These are phyloP conservation scores for Fusarium sp. DNA, from an alignment of 2,329 filamentous ascomycete genomes.

Conservation along the genomic window DNA sequence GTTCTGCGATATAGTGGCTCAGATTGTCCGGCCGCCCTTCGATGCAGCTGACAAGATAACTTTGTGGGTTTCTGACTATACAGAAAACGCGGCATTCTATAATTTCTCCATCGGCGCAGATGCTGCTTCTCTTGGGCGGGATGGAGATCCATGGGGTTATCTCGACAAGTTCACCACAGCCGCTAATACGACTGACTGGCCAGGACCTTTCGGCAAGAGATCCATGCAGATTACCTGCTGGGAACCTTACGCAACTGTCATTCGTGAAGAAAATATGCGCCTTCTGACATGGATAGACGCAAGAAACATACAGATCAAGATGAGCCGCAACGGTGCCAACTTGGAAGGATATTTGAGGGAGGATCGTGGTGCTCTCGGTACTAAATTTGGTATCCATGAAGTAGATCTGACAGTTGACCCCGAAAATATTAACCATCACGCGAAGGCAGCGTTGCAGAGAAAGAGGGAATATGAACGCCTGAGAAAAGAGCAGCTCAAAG, in stretches of 20 bases:
- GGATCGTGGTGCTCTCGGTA: slow-evolving; percentile 59
- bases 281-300: slow-evolving; percentile 73
- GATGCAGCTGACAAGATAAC: slow-evolving; percentile 60
- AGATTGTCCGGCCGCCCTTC: slow-evolving; percentile 70
- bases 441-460: slow-evolving; percentile 69
- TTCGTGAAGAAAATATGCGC: slow-evolving; percentile 63
- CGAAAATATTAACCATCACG: slow-evolving; percentile 58
- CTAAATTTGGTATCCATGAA: slow-evolving; percentile 68
- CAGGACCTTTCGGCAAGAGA: slow-evolving; percentile 78
- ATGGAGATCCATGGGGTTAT: slow-evolving; percentile 70
- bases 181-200: slow-evolving; percentile 62
- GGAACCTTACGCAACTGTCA: slow-evolving; percentile 71
- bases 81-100: slow-evolving; percentile 73
- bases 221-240: slow-evolving; percentile 78
- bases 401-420: slow-evolving; percentile 56
- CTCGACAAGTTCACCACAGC: slow-evolving; percentile 45
- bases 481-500: slow-evolving; percentile 55
- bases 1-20: slow-evolving; percentile 77
- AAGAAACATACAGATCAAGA: slow-evolving; percentile 78
- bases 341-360: slow-evolving; percentile 79
- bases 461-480: slow-evolving; percentile 71
- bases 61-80: slow-evolving; percentile 87
- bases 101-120: slow-evolving; percentile 54
- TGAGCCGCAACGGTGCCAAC: slow-evolving; percentile 60
- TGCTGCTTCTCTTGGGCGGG: slow-evolving; percentile 50